Evolutionary conservation across 768 basidiomycete genomes (phyloP), one percentile per base, ranked within the genome.

Genomic region (Amanita subjunquillea): DNA sequence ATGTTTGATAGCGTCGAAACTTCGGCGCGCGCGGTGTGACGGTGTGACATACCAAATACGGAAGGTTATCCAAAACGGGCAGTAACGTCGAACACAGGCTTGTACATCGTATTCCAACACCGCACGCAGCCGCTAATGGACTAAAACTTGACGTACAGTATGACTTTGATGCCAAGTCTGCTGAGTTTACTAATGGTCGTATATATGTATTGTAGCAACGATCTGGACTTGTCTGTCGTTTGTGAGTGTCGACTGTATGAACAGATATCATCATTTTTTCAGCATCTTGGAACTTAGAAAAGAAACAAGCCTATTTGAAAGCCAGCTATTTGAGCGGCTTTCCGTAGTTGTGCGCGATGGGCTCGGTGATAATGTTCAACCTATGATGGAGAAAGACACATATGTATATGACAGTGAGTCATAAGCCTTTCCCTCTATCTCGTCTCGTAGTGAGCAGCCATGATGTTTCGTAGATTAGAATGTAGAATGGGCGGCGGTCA

Each of bases 291-390:
- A 40, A 6, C 39, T 40, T n/a, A 17, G n/a, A 17, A 40, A 17
- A 17, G 39, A 13, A 20, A n/a, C 7, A 40, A n/a, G 17, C n/a
- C 39, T 15, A 7, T 8, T 15, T 17, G 39, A 13, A n/a, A n/a
- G 7, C 12, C 15, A 40, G 39, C 17, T 40, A 20, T 40, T 20
- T 3, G 39, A 40, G n/a, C 39, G 3, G n/a, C 13, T 40, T 15
- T 40, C 39, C 39, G 34, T 36, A 67, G 25, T 67, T 67, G 4
- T 63, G 58, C 42, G 59, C 27, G 58, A 62, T 57, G 23, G 43
- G 2, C 10, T 42, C 3, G 25, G 2, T n/a, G 40, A 42, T 2
- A n/a, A 42, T 17, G n/a, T 23, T 42, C 40, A 42, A 15, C 25
- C 25, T 2, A 25, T 25, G 25, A 25, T 25, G 25, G 25, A 25